Conservation (phyloP, 345 rosid species). For the Lumnitzera littorea region DNA sequence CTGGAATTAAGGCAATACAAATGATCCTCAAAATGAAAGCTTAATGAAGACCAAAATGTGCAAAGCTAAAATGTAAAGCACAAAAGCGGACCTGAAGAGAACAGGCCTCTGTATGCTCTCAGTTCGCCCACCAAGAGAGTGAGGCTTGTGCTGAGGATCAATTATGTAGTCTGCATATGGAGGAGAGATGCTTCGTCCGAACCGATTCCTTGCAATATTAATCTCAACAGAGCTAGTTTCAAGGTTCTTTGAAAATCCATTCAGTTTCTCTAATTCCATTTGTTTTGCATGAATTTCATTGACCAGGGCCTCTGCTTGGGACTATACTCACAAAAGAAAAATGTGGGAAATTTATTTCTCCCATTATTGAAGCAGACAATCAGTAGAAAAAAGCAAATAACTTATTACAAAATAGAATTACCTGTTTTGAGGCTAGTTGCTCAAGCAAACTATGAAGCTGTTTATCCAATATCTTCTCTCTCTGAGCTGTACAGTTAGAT, state of each 20-base stretch:
- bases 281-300: constrained; percentile 63
- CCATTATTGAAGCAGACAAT: too few species aligned
- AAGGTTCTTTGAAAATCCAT: constrained; percentile 48
- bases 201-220: constrained; percentile 60
- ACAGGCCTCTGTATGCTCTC: constrained; percentile 61
- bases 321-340: constrained; percentile 27
- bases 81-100: constrained; percentile 81
- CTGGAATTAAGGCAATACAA: background rate
- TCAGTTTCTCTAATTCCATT: constrained; percentile 70
- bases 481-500: constrained; percentile 48
- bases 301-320: constrained; percentile 84
- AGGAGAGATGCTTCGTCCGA: constrained; percentile 53
- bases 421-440: constrained; percentile 91
- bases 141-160: constrained; percentile 50
- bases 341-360: background rate
- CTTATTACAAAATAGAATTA: constrained; percentile 10
- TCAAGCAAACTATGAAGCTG: constrained; percentile 86
- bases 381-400: background rate
- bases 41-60: constrained; percentile 77
- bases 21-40: constrained; percentile 64
- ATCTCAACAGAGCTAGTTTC: constrained; percentile 47
- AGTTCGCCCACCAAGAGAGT: constrained; percentile 38
- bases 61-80: constrained; percentile 70
- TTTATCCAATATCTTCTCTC: constrained; percentile 85
- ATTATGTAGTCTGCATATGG: constrained; percentile 36